These are phyloP conservation scores for Eucalyptus leucophloia DNA, from an alignment of 345 rosid species.

Conservation along the genomic window DNA sequence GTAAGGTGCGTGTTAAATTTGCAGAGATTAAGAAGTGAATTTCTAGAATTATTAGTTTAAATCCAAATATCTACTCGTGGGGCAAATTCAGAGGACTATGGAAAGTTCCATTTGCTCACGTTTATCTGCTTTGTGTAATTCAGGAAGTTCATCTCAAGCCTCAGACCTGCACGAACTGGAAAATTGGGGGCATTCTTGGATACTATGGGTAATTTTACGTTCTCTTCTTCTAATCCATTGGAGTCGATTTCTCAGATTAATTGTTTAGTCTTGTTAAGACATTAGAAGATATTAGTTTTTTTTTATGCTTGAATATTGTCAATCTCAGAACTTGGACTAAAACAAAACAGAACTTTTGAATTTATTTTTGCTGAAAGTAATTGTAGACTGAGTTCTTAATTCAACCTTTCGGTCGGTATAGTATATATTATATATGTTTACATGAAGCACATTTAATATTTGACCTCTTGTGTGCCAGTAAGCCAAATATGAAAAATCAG, in stretches of 20 bases:
- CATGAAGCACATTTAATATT: background rate
- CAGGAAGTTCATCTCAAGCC: constrained; percentile 93
- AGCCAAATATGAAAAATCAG: background rate
- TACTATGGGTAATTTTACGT: constrained; percentile 43
- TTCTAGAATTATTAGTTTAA: background rate
- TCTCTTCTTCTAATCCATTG: background rate
- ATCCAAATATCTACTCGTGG: background rate
- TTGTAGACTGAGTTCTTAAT: background rate
- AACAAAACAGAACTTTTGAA: background rate
- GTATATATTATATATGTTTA: background rate
- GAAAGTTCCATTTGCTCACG: background rate
- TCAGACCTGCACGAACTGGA: constrained; percentile 58
- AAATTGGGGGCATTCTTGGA: constrained; percentile 56
- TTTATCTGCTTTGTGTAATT: background rate
- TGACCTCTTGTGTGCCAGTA: background rate
- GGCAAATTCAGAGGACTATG: background rate
- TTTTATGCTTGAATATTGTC: background rate
- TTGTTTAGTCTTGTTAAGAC: background rate
- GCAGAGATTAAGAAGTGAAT: background rate
- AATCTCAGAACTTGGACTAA: background rate
- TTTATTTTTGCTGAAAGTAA: background rate
- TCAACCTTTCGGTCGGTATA: background rate
- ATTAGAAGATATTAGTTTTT: background rate
- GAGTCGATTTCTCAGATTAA: background rate
- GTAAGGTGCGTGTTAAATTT: background rate